Percentiles rank a stretch among this genome's conserved stretches.
Conservation (phyloP, 208 protist species). For the Acanthamoeba triangularis region DNA sequence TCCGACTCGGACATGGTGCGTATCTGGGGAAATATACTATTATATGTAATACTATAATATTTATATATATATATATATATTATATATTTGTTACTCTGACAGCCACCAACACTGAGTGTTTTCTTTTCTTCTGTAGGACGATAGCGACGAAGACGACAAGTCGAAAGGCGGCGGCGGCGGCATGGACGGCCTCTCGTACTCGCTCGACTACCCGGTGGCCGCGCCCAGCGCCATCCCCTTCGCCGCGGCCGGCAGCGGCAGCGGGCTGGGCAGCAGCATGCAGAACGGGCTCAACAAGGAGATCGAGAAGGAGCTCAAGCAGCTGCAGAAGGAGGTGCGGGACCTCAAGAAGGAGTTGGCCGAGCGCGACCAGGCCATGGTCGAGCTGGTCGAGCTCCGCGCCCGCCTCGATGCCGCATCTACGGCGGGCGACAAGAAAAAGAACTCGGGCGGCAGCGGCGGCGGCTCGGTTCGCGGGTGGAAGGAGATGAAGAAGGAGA, state of each 20-base stretch:
- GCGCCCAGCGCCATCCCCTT: neutral
- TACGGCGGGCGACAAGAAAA: slow-evolving; percentile 1
- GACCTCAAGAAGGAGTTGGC: slow-evolving; percentile 60
- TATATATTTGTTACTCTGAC: too few relatives aligned
- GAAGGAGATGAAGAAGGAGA: slow-evolving; percentile 66
- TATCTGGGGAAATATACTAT: too few relatives aligned
- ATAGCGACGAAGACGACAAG: slow-evolving; percentile 1
- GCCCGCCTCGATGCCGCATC: neutral
- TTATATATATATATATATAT: too few relatives aligned
- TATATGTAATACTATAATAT: too few relatives aligned
- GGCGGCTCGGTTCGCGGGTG: neutral
- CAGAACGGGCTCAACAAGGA: slow-evolving; percentile 48
- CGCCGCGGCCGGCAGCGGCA: neutral
- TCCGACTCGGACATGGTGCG: slow-evolving; percentile 45
- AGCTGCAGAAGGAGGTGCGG: slow-evolving; percentile 19
- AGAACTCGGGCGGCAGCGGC: neutral
- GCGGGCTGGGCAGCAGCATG: neutral
- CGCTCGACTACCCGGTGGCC: slow-evolving; percentile 68
- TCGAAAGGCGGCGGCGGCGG: neutral
- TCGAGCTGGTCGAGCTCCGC: slow-evolving; percentile 44
- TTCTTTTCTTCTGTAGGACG: too few relatives aligned
- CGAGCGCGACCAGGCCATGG: slow-evolving; percentile 9
- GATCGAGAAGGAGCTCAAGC: slow-evolving; percentile 72
- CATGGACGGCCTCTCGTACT: slow-evolving; percentile 31
- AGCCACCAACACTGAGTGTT: too few relatives aligned